phyloP scores from a whole-genome alignment of 225 moss, liverwort and hornwort species.

The Climacium dendroides region DNA sequence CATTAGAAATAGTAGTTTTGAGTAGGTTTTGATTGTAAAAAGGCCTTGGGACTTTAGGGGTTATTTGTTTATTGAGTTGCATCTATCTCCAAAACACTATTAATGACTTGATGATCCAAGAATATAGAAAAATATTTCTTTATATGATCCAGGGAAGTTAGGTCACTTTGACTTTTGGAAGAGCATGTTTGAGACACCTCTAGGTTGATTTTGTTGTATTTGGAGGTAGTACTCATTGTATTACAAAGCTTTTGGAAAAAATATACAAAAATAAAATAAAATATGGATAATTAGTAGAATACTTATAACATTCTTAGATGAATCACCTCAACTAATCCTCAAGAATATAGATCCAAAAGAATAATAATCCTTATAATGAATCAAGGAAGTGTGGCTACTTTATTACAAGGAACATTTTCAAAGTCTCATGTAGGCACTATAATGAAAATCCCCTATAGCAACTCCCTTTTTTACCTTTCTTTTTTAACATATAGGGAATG shows the following conservation, averaged over 20 bases:
- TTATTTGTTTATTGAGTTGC: not conserved
- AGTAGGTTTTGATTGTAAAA: too few relatives aligned
- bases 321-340: too few relatives aligned
- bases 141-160: not conserved
- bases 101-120: not conserved
- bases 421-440: too few relatives aligned
- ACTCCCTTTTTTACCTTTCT: too few relatives aligned
- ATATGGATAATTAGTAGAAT: not conserved
- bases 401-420: not conserved
- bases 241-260: not conserved
- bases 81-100: fast-evolving
- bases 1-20: too few relatives aligned
- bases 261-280: too few relatives aligned
- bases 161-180: fast-evolving
- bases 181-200: not conserved
- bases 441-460: too few relatives aligned
- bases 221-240: fast-evolving
- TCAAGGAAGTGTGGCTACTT: not conserved
- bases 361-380: not conserved
- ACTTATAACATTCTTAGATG: not conserved
- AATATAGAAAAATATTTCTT: not conserved
- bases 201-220: not conserved
- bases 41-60: too few relatives aligned
- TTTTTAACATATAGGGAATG: too few relatives aligned
- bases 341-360: not conserved